A percentile compares a stretch with the other conserved stretches of the same genome.
Conservation (phyloP, 148 eudicot species). For the Camellia granthamiana region DNA sequence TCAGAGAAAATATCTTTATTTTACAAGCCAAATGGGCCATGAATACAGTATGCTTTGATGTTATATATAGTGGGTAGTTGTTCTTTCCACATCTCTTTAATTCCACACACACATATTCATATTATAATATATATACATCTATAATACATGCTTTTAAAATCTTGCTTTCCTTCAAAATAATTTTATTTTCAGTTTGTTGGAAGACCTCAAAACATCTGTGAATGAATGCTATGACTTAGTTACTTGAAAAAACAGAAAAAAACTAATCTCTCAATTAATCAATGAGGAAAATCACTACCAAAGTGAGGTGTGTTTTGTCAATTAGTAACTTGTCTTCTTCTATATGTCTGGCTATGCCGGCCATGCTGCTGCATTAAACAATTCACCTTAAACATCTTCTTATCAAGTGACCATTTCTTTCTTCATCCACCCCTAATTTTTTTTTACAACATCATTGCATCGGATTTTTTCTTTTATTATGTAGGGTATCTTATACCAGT, state of each 20-base stretch:
- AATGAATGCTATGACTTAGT: neutral
- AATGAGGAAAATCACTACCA: slow-evolving; percentile 26
- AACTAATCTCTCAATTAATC: slow-evolving; percentile 5
- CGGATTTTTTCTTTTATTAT: too few relatives aligned
- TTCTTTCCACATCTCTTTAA: slow-evolving; percentile 12
- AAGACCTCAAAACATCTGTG: neutral
- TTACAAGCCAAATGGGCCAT: neutral
- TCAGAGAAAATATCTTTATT: neutral
- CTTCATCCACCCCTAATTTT: neutral
- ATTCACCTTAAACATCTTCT: neutral
- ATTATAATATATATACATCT: neutral
- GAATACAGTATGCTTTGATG: neutral
- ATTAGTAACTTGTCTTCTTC: slow-evolving; percentile 22
- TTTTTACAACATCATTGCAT: too few relatives aligned
- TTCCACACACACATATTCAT: neutral
- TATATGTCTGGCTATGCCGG: slow-evolving; percentile 46
- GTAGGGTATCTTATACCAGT: too few relatives aligned
- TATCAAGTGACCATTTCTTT: slow-evolving; percentile 5
- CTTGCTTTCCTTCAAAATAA: neutral
- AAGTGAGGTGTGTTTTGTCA: slow-evolving; percentile 29
- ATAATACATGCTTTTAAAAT: neutral
- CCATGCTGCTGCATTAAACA: slow-evolving; percentile 9
- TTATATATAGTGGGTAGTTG: neutral
- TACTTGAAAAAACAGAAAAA: neutral
- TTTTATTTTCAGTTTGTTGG: neutral